phyloP scores from a whole-genome alignment of 108 stramenopile genomes.

The Cyclotella cryptica region DNA sequence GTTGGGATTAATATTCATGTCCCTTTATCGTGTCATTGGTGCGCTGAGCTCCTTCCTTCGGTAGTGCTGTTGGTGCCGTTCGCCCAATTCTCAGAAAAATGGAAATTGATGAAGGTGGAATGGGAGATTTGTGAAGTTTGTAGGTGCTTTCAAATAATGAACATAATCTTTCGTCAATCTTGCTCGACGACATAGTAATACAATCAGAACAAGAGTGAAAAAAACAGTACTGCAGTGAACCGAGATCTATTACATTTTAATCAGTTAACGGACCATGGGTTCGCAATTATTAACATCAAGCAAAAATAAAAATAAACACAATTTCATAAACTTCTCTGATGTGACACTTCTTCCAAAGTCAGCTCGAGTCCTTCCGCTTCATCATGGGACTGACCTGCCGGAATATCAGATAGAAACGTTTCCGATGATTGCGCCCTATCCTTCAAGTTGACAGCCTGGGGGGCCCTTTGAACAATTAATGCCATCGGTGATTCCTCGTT shows the following conservation, averaged over 20 bases:
- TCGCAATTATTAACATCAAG: no score
- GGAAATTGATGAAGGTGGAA: no score
- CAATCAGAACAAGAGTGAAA: no score
- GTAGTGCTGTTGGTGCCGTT: not conserved
- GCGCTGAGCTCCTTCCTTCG: slow-evolving; percentile 24
- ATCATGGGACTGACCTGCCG: not conserved
- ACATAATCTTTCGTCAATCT: no score
- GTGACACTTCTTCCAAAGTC: slow-evolving; percentile 15
- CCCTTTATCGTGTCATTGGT: slow-evolving; percentile 40
- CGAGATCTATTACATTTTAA: no score
- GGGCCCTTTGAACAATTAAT: slow-evolving; percentile 11
- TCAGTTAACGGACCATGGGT: no score
- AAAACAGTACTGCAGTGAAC: no score
- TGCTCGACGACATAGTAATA: no score
- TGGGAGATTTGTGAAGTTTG: no score
- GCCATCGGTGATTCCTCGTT: slow-evolving; percentile 2
- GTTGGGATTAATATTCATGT: slow-evolving; percentile 35
- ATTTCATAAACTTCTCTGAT: not conserved
- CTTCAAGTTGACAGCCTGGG: not conserved
- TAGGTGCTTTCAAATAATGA: no score
- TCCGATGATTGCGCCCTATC: not conserved
- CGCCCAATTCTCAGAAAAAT: not conserved
- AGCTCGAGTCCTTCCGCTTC: slow-evolving; percentile 11
- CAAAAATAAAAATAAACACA: no score
- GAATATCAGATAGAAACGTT: not conserved